Conservation (phyloP, 2,329 filamentous ascomycete species). For the Lecanicillium sp. region DNA sequence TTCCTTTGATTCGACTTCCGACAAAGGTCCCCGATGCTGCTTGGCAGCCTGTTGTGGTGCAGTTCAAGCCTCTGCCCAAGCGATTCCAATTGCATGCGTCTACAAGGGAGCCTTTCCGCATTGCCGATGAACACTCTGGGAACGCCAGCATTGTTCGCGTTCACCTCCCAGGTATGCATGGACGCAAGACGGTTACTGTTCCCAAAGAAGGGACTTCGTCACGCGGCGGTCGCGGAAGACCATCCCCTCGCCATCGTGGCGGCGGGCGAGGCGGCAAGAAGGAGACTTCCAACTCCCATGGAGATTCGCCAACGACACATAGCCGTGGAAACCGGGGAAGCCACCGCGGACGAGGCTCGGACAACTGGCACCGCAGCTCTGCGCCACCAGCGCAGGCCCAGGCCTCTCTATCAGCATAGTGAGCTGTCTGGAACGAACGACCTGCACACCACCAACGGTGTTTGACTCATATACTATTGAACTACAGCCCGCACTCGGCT, state of each 20-base stretch:
- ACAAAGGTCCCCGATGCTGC: constrained; percentile 54
- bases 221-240: constrained; percentile 26
- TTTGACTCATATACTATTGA: too few relatives aligned
- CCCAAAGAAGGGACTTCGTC: constrained; percentile 26
- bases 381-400: constrained; percentile 13
- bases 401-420: constrained; percentile 20
- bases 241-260: constrained; percentile 26
- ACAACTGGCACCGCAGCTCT: constrained; percentile 34
- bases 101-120: constrained; percentile 30
- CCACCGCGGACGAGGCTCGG: constrained; percentile 34
- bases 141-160: constrained; percentile 34
- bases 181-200: constrained; percentile 32
- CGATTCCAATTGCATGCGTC: constrained; percentile 40
- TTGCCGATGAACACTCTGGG: constrained; percentile 27
- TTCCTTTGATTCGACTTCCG: constrained; percentile 66
- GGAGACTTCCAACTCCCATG: constrained; percentile 26
- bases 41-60: constrained; percentile 54
- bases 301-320: constrained; percentile 19
- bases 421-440: constrained; percentile 1
- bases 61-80: constrained; percentile 48
- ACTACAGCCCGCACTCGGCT: not conserved
- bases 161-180: constrained; percentile 36
- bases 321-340: constrained; percentile 33
- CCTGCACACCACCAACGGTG: too few relatives aligned
- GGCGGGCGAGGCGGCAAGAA: constrained; percentile 28